These are phyloP conservation scores for Gastrodia elata DNA, from an alignment of 106 monocot species.

Conservation along the genomic window DNA sequence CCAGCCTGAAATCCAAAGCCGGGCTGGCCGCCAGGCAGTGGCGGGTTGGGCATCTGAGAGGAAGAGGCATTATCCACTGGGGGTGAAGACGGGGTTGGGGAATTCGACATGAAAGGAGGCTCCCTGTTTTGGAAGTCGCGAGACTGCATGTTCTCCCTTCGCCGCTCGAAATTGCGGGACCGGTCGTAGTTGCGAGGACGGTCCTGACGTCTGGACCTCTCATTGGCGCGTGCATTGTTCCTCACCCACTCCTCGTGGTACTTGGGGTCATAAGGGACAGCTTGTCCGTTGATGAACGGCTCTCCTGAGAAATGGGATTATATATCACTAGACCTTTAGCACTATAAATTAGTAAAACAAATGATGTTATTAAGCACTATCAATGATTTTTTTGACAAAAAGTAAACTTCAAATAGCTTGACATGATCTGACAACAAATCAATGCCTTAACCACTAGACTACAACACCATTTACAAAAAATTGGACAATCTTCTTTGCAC, in stretches of 20 bases:
- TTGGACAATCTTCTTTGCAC: too few relatives aligned
- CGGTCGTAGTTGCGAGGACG: conserved; percentile 81
- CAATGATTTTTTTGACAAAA: too few relatives aligned
- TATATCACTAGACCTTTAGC: too few relatives aligned
- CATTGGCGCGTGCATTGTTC: conserved; percentile 70
- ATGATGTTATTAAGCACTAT: not conserved
- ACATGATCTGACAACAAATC: too few relatives aligned
- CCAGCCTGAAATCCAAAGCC: conserved; percentile 7
- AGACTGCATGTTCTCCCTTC: conserved; percentile 71
- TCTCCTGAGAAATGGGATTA: conserved; percentile 49
- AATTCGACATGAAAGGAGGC: conserved; percentile 1
- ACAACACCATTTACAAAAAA: too few relatives aligned
- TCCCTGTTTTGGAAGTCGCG: conserved; percentile 31
- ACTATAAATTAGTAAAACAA: too few relatives aligned
- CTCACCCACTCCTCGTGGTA: conserved; percentile 80
- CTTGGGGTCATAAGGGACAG: conserved; percentile 88
- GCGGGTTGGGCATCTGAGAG: not conserved
- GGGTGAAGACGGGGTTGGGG: conserved; percentile 4
- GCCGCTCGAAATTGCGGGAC: conserved; percentile 80
- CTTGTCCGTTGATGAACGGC: conserved; percentile 88
- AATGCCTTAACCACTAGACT: too few relatives aligned
- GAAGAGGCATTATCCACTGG: not conserved
- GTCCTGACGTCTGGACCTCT: conserved; percentile 77
- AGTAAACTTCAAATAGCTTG: too few relatives aligned
- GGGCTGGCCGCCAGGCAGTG: conserved; percentile 4